Evolutionary conservation across 805 yeast species (phyloP).

Genomic region (Lipomyces lipofer): DNA sequence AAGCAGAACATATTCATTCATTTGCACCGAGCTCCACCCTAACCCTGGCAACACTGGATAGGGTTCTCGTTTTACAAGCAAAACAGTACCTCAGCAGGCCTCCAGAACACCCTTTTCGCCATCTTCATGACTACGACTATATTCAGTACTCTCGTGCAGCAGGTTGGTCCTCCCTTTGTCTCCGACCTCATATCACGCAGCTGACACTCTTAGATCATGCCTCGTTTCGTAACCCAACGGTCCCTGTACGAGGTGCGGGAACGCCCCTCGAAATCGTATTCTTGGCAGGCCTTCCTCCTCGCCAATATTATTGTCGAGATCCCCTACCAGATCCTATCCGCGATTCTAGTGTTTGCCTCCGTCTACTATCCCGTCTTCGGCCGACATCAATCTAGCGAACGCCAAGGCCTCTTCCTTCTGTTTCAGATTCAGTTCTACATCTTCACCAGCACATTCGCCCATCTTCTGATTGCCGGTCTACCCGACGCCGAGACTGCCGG

Average conservation of each 20-base stretch:
- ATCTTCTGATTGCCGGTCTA: constrained; percentile 55
- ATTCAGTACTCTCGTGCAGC: constrained; percentile 58
- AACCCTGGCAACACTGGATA: constrained; percentile 49
- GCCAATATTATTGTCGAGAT: constrained; percentile 58
- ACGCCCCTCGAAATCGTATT: constrained; percentile 66
- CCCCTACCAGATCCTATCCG: constrained; percentile 55
- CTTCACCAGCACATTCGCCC: constrained; percentile 53
- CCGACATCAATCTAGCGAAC: constrained; percentile 41
- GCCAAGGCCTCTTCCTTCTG: constrained; percentile 48
- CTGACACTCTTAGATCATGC: constrained; percentile 41
- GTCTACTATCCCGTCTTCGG: constrained; percentile 53
- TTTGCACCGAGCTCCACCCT: constrained; percentile 51
- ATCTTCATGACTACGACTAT: constrained; percentile 56
- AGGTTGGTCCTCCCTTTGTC: constrained; percentile 59
- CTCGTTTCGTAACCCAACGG: constrained; percentile 57
- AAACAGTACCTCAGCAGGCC: constrained; percentile 51
- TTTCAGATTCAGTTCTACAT: constrained; percentile 53
- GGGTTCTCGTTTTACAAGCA: constrained; percentile 72
- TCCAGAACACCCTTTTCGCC: constrained; percentile 60
- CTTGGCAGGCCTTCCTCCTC: constrained; percentile 55
- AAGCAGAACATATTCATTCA: constrained; percentile 45
- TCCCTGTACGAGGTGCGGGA: constrained; percentile 70
- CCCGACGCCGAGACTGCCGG: constrained; percentile 71
- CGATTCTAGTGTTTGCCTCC: constrained; percentile 55
- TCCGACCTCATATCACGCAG: constrained; percentile 39